Base-by-base conservation (phyloP, 805 yeast genomes). In the Wickerhamiella dianesei region DNA sequence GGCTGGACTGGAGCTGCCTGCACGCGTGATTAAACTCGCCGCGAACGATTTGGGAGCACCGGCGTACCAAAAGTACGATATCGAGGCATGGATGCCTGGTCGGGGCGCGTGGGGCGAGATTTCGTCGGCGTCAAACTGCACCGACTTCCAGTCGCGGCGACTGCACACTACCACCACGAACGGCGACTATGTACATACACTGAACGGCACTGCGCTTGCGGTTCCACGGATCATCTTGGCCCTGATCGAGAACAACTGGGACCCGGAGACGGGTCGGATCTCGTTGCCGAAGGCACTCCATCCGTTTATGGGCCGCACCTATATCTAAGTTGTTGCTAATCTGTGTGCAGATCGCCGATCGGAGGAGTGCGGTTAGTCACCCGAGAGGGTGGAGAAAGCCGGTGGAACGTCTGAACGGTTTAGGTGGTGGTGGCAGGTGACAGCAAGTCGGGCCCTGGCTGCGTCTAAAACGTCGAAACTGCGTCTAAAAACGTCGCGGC, bases 51-150 rank as follows among this genome's bases (percentile, higher is more conserved):
- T 92, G 45, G 98, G 98, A 0, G 80, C 95, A 0, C 95, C 98
- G 1, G 97, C 97, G 0, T 77, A 72, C 63, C 80, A 82, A 58
- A 92, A 92, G 61, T 85, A 79, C 60, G 98, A 92, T 56, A 84
- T 88, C 48, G 98, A 92, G 64, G 95, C 88, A 0, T 85, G 95
- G 87, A 89, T 92, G 97, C 97, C 97, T 0, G 96, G 97, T 2
- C 75, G 96, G 56, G 88, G 85, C 1, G 62, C 67, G 1, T 89
- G 94, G 85, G 98, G 98, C 3, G 98, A 92, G 61, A 71, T 92
- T 29, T 79, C 94, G 1, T 84, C 95, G 22, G 73, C 94, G 1
- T 87, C 96, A 2, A 89, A 88, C 60, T 92, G 98, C 63, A 75
- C 86, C 3, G 96, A 88, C 54, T 92, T 76, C 62, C 98, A 92